These are phyloP conservation scores for Diddensiella santjacobensis DNA, from an alignment of 805 yeast genomes.

Conservation along the genomic window DNA sequence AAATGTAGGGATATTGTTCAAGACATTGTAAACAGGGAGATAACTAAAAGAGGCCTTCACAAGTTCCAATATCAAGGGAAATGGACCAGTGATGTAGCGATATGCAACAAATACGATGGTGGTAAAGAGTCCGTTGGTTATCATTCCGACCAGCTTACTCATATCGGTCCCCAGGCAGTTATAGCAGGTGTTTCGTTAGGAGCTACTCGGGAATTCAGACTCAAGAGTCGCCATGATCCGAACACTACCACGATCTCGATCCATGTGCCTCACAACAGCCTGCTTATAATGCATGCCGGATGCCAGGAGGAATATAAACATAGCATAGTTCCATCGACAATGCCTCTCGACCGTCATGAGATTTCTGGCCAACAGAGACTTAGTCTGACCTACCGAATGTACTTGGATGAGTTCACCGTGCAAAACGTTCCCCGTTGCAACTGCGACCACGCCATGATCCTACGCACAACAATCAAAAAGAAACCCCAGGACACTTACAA, in stretches of 20 bases:
- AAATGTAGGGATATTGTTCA: slow-evolving; percentile 40
- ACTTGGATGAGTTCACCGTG: slow-evolving; percentile 37
- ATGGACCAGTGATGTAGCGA: slow-evolving; percentile 55
- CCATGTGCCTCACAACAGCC: slow-evolving; percentile 66
- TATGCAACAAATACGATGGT: slow-evolving; percentile 53
- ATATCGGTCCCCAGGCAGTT: slow-evolving; percentile 66
- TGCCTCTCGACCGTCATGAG: slow-evolving; percentile 42
- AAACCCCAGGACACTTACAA: slow-evolving; percentile 39
- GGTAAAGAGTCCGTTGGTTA: slow-evolving; percentile 56
- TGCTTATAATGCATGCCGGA: slow-evolving; percentile 72
- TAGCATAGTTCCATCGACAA: slow-evolving; percentile 47
- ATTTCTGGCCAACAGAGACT: slow-evolving; percentile 50
- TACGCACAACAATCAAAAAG: slow-evolving; percentile 53
- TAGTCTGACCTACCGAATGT: slow-evolving; percentile 63
- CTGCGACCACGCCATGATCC: slow-evolving; percentile 44
- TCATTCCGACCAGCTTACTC: slow-evolving; percentile 72
- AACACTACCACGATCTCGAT: slow-evolving; percentile 43
- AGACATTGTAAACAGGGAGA: slow-evolving; percentile 39
- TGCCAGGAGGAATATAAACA: slow-evolving; percentile 76
- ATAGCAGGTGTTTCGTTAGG: slow-evolving; percentile 71
- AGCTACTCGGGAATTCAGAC: slow-evolving; percentile 61
- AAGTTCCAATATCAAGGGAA: slow-evolving; percentile 39
- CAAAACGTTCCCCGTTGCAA: slow-evolving; percentile 43
- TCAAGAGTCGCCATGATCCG: slow-evolving; percentile 37
- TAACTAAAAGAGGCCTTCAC: slow-evolving; percentile 32